Evolutionary conservation across 2,329 filamentous ascomycete genomes (phyloP), one percentile per base, ranked within the genome.

Genomic region (Aspergillus jensenii): DNA sequence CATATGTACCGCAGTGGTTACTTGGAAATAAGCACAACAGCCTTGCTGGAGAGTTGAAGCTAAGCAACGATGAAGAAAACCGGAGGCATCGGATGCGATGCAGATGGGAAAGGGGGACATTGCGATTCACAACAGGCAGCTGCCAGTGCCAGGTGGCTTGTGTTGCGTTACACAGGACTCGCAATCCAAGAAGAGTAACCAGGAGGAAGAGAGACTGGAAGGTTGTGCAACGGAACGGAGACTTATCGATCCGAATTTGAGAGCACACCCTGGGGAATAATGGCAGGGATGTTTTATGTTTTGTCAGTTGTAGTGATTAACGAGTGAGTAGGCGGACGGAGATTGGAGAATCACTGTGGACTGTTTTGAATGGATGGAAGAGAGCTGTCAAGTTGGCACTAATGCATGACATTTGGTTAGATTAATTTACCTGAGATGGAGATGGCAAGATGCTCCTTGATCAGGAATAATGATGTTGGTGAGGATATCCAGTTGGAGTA

Each of bases 361-460:
- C 12, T 27, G 21, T 21, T 50, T 15, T 31, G 9, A 41, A 46
- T 61, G 50, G 57, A 63, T 61, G 40, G 43, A 23, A 27, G 43
- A 35, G 43, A 7, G 48, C 19, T 33, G 8, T 19, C 33, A 41
- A 35, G 27, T 25, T 37, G 45, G 48, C 57, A 59, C 62, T 63
- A 65, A 65, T 65, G 62, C 62, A 65, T 53, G 55, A 58, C 58
- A 65, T 48, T 21, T 17, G 25, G 15, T 61, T 44, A 33, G 23
- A n/a, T 52, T 50, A 46, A 31, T 27, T 33, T 43, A 25, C 19
- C 49, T 19, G 49, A 15, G 37, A 33, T 7, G 31, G n/a, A 19
- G 31, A 48, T 33, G 27, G 27, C 31, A 35, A 35, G 46, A 19
- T 43, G 40, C 17, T 12, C 7, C 40, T 43, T 17, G 40, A 17